These are phyloP conservation scores for Phialophora macrospora DNA, from an alignment of 2,329 filamentous ascomycete species.

Conservation along the genomic window DNA sequence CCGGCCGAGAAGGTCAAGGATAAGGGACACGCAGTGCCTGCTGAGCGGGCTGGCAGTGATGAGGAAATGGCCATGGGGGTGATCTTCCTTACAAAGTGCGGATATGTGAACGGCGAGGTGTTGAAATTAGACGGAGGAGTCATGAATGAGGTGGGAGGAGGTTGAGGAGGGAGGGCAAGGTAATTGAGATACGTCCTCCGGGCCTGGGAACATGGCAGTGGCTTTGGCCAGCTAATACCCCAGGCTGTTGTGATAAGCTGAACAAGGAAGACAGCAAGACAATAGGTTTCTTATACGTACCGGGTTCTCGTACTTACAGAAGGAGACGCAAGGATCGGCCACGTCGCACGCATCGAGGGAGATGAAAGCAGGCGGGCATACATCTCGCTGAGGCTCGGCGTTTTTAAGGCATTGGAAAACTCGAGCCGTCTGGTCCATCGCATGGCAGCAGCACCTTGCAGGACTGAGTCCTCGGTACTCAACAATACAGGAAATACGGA, in stretches of 20 bases:
- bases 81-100: conserved; percentile 54
- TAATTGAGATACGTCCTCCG: not conserved
- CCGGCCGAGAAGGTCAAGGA: conserved; percentile 43
- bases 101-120: conserved; percentile 56
- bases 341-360: not conserved
- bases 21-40: conserved; percentile 50
- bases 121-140: conserved; percentile 55
- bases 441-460: no score
- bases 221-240: not conserved
- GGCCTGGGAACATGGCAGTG: not conserved
- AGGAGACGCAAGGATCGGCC: not conserved
- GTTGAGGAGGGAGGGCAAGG: conserved; percentile 8
- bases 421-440: no score
- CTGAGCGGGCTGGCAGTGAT: conserved; percentile 63
- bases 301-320: not conserved
- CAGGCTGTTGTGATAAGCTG: not conserved
- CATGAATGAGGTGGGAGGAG: conserved; percentile 41
- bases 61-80: conserved; percentile 70
- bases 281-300: not conserved
- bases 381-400: no score
- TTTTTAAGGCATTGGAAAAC: no score
- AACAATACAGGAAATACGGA: no score
- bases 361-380: no score
- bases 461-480: no score
- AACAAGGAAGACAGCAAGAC: not conserved